Evolutionary conservation across 1,139 yeast genomes (phyloP), one percentile per base, ranked within the genome.

Genomic region (Suhomyces maxii): DNA sequence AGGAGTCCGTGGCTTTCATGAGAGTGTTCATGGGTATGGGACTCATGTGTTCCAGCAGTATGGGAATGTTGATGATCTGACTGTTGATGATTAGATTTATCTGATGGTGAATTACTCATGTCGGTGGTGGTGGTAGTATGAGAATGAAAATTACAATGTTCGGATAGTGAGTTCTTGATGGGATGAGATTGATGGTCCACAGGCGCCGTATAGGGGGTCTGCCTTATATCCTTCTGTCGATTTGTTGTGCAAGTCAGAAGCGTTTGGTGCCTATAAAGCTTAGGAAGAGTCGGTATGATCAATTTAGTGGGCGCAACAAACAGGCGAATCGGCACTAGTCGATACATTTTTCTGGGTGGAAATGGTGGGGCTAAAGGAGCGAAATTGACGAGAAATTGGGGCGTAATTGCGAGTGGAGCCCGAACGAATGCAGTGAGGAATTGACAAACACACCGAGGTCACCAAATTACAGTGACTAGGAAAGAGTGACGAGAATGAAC

Each of bases 41-140:
- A 18, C 23, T 64, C 53, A 44, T 65, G 71, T 26, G 23, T 4
- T 2, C 23, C 4, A 18, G 23, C 23, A 18, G 2, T 3, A 50
- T 69, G 69, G 2, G 58, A 40, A 14, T 36, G 42, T n/a, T 25
- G 7, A 32, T 33, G 37, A 33, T 18, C 23, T 2, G 23, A 18
- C 6, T 18, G 28, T 11, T 11, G 6, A 10, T 12, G 36, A 13
- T 9, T 13, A n/a, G 33, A 12, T 13, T 35, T 26, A 18, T 18
- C 23, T 4, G 23, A 18, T 18, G 23, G 23, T 18, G 35, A 31
- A 13, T 26, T 32, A 25, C 8, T 39, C 38, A 31, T 50, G 53
- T 8, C 46, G 34, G 34, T 49, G 51, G 11, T 34, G 42, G 37
- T 46, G 48, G 28, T 36, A 33, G 33, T 35, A 40, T 11, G 13